Evolutionary conservation across 1,284 basidiomycete species (phyloP).

Genomic region (Irpex sp.): DNA sequence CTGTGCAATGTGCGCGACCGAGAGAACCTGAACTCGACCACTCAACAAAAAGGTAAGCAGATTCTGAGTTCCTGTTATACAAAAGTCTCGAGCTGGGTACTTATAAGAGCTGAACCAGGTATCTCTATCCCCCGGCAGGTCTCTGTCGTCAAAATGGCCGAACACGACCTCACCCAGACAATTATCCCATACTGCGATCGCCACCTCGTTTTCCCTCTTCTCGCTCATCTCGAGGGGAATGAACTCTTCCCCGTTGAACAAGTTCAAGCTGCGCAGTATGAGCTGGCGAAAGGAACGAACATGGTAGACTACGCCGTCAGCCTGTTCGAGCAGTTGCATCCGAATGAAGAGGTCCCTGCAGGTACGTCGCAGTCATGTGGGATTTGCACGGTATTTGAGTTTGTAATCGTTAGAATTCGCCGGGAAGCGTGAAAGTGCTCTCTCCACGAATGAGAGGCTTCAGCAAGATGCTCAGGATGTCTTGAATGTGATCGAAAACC

Average conservation of each 20-base stretch:
- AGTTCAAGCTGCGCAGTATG: conserved; percentile 88
- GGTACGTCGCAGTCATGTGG: conserved; percentile 40
- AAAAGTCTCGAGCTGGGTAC: not conserved
- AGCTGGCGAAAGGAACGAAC: conserved; percentile 94
- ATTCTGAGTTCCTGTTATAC: not conserved
- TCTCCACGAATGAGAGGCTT: conserved; percentile 81
- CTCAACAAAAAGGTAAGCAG: not conserved
- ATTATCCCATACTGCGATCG: conserved; percentile 93
- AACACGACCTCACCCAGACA: conserved; percentile 88
- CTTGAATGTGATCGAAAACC: conserved; percentile 94
- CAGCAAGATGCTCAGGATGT: conserved; percentile 91
- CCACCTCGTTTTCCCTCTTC: conserved; percentile 90
- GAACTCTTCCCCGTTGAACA: conserved; percentile 74
- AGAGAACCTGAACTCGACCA: not conserved
- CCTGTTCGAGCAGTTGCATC: conserved; percentile 76
- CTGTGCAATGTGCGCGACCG: conserved; percentile 1
- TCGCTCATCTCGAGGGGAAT: conserved; percentile 80
- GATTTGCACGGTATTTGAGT: not conserved
- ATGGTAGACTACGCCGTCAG: conserved; percentile 90
- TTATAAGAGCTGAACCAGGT: not conserved
- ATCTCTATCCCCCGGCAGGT: not conserved
- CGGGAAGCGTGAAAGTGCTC: conserved; percentile 75
- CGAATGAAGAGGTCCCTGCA: conserved; percentile 62
- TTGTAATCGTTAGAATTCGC: conserved; percentile 62
- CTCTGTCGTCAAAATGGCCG: conserved; percentile 54